Base-by-base conservation (phyloP, 306 rosid genomes). In the Comarum palustre region DNA sequence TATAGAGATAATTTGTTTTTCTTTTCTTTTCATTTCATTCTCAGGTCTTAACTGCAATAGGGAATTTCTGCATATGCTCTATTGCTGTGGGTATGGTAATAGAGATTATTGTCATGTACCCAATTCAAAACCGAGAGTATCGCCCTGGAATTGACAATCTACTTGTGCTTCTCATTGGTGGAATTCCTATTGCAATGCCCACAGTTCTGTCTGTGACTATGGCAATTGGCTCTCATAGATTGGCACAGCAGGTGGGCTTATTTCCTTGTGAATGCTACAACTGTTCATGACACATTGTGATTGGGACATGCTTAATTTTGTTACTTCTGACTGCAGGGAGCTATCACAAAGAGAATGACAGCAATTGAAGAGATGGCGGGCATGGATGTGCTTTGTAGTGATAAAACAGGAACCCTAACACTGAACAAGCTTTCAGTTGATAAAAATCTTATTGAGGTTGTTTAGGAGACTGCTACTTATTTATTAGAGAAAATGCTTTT, bases 351-450 rank as follows among this genome's bases (percentile, higher is more conserved):
- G 87, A 88, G 98, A 86, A 94, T 94, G 98, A 94, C 98, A 43
- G 97, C 98, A 63, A 94, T 94, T 66, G 99, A 95, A 84, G 99
- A 95, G 78, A 95, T 95, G 99, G 99, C 99, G 2, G 97, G 99
- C 82, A 95, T 94, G 98, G 98, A 94, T 63, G 98, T 94, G 76
- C 98, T 94, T 82, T 94, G 97, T 88, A 94, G 98, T 75, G 98
- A 94, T 72, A 94, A 94, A 82, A 94, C 98, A 9, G 98, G 98
- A 78, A 94, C 98, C 65, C 82, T 94, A 75, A 94, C 98, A 8
- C 70, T 94, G 47, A 94, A 94, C 82, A 94, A 89, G 87, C 96
- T 94, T 46, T 79, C 88, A 3, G 98, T 94, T 66, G 98, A 94
- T 76, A 94, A 94, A 78, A 91, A 84, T 81, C 96, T 94, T 54